A percentile compares a stretch with the other conserved stretches of the same genome.
Conservation (phyloP, 2,329 filamentous ascomycete genomes). For the Emergomyces africanus region DNA sequence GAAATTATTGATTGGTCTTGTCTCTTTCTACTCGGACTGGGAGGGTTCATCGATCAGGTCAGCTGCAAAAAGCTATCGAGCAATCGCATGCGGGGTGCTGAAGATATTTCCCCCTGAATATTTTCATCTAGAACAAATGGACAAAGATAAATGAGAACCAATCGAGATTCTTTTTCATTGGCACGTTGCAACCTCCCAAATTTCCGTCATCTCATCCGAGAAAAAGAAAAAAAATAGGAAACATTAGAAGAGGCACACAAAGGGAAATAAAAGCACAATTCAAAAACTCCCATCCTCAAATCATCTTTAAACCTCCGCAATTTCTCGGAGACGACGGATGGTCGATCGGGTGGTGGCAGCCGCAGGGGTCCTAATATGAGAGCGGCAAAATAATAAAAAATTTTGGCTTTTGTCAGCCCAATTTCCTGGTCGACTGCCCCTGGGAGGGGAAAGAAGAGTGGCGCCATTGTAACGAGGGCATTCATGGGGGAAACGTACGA, state of each 20-base stretch:
- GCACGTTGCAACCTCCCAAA: constrained; percentile 5
- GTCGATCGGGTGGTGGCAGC: constrained; percentile 91
- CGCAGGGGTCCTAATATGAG: constrained; percentile 60
- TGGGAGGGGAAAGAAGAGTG: not conserved
- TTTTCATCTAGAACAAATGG: not conserved
- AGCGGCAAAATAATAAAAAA: not conserved
- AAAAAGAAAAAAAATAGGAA: constrained; percentile 8
- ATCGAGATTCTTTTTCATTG: not conserved
- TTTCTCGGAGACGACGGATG: constrained; percentile 92
- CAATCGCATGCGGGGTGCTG: not conserved
- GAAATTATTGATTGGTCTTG: constrained; percentile 4
- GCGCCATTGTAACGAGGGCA: not conserved
- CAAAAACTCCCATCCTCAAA: constrained; percentile 16
- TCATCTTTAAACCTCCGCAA: constrained; percentile 70
- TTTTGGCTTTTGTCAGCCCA: constrained; percentile 16
- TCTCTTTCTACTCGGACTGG: not conserved
- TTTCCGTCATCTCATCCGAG: constrained; percentile 9
- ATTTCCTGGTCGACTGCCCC: not conserved
- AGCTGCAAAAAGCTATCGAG: not conserved
- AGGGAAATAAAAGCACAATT: constrained; percentile 1
- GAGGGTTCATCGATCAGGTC: not conserved
- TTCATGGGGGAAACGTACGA: constrained; percentile 56
- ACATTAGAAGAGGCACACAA: constrained; percentile 3
- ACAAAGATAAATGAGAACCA: not conserved
- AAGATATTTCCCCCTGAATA: too few species aligned